phyloP scores from a whole-genome alignment of 2,329 filamentous ascomycete species.

The Beauveria sp. region DNA sequence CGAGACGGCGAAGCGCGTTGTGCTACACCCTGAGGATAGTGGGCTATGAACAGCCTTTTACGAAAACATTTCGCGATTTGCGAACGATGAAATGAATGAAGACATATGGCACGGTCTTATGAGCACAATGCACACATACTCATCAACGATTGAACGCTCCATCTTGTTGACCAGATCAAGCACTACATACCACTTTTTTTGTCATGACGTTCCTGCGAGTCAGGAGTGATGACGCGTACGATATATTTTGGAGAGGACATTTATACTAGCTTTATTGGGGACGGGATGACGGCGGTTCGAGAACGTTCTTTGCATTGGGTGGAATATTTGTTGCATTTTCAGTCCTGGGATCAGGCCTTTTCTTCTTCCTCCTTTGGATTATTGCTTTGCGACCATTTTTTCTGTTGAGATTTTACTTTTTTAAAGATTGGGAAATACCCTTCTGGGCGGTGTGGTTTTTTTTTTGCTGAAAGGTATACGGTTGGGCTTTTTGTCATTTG shows the following conservation, averaged over 20 bases:
- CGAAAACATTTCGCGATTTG: neutral
- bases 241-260: neutral
- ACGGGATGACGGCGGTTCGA: neutral
- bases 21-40: constrained; percentile 27
- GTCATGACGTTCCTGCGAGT: neutral
- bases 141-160: neutral
- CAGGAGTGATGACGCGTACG: neutral
- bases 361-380: constrained; percentile 10
- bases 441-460: constrained; percentile 10
- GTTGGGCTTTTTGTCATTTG: neutral
- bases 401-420: constrained; percentile 1
- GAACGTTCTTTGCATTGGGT: constrained; percentile 1
- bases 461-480: neutral
- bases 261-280: neutral
- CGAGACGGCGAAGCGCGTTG: constrained; percentile 55
- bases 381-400: constrained; percentile 1
- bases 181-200: neutral
- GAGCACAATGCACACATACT: neutral
- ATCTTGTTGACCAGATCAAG: neutral
- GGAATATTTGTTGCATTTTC: constrained; percentile 5
- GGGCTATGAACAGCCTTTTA: neutral
- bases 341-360: neutral
- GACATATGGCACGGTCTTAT: constrained; percentile 4
- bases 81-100: constrained; percentile 7
- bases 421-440: constrained; percentile 11